Percentiles rank a stretch among this genome's conserved stretches.
Evolutionary conservation across 2,329 filamentous ascomycete species (phyloP).

Genomic region (Helicocarpus griseus): DNA sequence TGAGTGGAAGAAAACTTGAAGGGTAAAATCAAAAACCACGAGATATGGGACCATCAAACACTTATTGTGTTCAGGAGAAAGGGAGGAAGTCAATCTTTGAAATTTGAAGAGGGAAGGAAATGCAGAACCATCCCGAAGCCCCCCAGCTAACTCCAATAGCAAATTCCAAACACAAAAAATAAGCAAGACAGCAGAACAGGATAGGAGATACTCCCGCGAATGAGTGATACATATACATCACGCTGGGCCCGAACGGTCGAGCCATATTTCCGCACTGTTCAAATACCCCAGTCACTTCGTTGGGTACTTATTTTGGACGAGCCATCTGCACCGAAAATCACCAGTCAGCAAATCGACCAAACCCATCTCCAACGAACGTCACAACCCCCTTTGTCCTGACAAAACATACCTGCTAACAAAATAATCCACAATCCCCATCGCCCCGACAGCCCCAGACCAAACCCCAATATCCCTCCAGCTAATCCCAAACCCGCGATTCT

Average conservation of each 20-base stretch:
- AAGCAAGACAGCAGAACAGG: background rate
- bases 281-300: constrained; percentile 36
- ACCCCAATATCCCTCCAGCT: constrained; percentile 37
- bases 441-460: constrained; percentile 34
- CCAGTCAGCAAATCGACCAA: background rate
- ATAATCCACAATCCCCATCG: constrained; percentile 38
- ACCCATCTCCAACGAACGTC: constrained; percentile 4
- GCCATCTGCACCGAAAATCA: constrained; percentile 30
- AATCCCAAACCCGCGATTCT: constrained; percentile 34
- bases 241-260: background rate
- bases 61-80: background rate
- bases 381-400: too few relatives aligned
- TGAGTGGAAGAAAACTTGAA: too few relatives aligned
- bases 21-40: too few relatives aligned
- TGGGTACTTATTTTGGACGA: constrained; percentile 43
- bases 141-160: background rate
- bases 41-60: too few relatives aligned
- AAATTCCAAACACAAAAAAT: background rate
- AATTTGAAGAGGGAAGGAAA: background rate
- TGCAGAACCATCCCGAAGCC: background rate
- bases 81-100: too few relatives aligned
- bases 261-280: too few relatives aligned
- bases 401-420: constrained; percentile 41
- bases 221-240: background rate
- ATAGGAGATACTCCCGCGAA: background rate